Evolutionary conservation across 768 basidiomycete genomes (phyloP).

Genomic region (Gymnopilus junonius): DNA sequence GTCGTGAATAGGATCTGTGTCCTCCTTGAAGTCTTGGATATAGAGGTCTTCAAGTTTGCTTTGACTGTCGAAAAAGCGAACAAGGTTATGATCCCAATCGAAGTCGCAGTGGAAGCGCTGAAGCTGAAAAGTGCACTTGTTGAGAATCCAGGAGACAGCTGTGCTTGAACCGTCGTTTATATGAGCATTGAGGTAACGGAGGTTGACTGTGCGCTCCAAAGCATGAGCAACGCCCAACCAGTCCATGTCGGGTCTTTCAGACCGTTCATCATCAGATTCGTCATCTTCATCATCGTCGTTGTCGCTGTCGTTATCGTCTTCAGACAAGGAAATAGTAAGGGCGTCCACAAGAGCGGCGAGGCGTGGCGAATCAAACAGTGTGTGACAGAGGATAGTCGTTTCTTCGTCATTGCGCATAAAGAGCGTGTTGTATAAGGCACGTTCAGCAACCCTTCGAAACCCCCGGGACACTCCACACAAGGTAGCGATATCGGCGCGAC

Average conservation of each 20-base stretch:
- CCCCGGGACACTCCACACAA: conserved; percentile 62
- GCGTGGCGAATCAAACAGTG: conserved; percentile 49
- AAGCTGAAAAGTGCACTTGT: conserved; percentile 55
- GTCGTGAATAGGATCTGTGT: conserved; percentile 26
- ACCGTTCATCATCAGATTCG: conserved; percentile 24
- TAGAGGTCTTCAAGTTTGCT: conserved; percentile 51
- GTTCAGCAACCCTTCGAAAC: conserved; percentile 60
- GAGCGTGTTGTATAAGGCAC: conserved; percentile 62
- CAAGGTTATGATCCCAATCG: conserved; percentile 62
- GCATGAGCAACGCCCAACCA: conserved; percentile 57
- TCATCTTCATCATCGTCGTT: conserved; percentile 33
- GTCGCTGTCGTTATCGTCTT: conserved; percentile 32
- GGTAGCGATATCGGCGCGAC: conserved; percentile 55
- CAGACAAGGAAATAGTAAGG: conserved; percentile 51
- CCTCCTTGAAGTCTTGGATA: conserved; percentile 47
- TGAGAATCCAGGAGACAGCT: conserved; percentile 44
- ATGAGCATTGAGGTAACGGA: conserved; percentile 59
- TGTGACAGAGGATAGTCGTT: conserved; percentile 48
- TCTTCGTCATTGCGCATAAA: conserved; percentile 44
- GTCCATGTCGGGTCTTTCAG: conserved; percentile 37
- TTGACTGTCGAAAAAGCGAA: conserved; percentile 56
- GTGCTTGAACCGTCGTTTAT: conserved; percentile 40
- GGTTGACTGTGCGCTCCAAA: conserved; percentile 46
- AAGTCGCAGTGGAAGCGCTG: conserved; percentile 67
- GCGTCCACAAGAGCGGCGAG: conserved; percentile 57